Conservation (phyloP, 2,329 filamentous ascomycete species). For the Podosphaera fusca region DNA sequence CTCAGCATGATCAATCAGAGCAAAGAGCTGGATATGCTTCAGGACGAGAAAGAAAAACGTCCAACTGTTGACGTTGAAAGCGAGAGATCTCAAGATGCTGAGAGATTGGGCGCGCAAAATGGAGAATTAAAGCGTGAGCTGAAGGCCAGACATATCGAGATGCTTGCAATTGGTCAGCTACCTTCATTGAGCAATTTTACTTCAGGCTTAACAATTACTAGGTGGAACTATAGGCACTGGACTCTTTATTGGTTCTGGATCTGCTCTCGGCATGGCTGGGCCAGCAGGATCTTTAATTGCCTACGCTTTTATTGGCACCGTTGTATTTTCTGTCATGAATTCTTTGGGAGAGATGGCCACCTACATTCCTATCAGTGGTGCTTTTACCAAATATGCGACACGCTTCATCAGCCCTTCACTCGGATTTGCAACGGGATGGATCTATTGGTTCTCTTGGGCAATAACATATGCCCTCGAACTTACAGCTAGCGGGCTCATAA, state of each 20-base stretch:
- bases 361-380: slow-evolving; percentile 52
- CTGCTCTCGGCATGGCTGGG: slow-evolving; percentile 36
- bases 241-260: slow-evolving; percentile 45
- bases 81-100: slow-evolving; percentile 10
- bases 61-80: slow-evolving; percentile 2
- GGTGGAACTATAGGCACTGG: slow-evolving; percentile 49
- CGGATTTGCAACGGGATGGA: slow-evolving; percentile 61
- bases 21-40: neutral
- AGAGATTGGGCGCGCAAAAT: slow-evolving; percentile 3
- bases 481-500: slow-evolving; percentile 48
- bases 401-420: slow-evolving; percentile 52
- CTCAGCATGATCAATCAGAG: neutral
- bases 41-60: neutral
- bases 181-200: neutral
- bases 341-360: slow-evolving; percentile 51
- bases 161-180: slow-evolving; percentile 33
- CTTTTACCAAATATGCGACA: slow-evolving; percentile 53
- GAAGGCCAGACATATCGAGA: slow-evolving; percentile 38
- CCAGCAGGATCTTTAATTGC: slow-evolving; percentile 44
- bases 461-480: slow-evolving; percentile 53
- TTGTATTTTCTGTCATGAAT: slow-evolving; percentile 57
- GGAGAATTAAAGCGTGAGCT: slow-evolving; percentile 17
- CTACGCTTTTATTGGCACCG: slow-evolving; percentile 44
- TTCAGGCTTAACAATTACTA: slow-evolving; percentile 7
- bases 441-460: slow-evolving; percentile 62